Base-by-base conservation (phyloP, 1,284 basidiomycete species). In the Vanrija pseudolonga region DNA sequence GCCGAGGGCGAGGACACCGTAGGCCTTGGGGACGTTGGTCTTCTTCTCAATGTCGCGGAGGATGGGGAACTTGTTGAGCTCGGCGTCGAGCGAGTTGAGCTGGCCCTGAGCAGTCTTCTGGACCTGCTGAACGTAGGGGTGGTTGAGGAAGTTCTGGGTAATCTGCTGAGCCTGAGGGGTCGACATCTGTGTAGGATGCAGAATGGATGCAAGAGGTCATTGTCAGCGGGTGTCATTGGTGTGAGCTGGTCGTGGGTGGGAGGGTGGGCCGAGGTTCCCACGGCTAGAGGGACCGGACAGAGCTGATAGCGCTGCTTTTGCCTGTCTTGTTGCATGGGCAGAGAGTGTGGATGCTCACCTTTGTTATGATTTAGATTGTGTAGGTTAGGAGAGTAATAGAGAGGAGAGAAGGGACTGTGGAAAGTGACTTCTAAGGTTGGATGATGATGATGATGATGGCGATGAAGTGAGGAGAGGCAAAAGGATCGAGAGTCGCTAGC, bases 51-150 rank as follows among this genome's bases (percentile, higher is more conserved):
- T 76, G 69, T 84, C 81, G 79, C 82, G 85, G 69, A 94, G 81
- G 56, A 86, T 81, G 36, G 92, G 89, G 80, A 94, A 97, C 82
- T 91, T 94, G 72, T 87, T 84, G 69, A 98, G 87, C 93, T 95
- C 92, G 78, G 92, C 93, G 81, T 97, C 93, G 74, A 96, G 88
- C 82, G 91, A 85, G 77, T 69, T 79, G 67, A 89, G 77, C 73
- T 92, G 89, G 77, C 85, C 83, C 66, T 81, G 80, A 55, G 84
- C 86, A 79, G 86, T 86, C 76, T 83, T 84, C 76, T 85, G 83
- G 24, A 83, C 88, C 78, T 92, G 88, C 67, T 88, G 71, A 77
- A 88, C 85, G 69, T 85, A 82, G 44, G 90, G 90, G 80, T 94
- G 90, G 73, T 87, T 85, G 47, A 76, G 57, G 57, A 77, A 68